Base-by-base conservation (phyloP, 345 rosid genomes). In the Salix koriyanagi region DNA sequence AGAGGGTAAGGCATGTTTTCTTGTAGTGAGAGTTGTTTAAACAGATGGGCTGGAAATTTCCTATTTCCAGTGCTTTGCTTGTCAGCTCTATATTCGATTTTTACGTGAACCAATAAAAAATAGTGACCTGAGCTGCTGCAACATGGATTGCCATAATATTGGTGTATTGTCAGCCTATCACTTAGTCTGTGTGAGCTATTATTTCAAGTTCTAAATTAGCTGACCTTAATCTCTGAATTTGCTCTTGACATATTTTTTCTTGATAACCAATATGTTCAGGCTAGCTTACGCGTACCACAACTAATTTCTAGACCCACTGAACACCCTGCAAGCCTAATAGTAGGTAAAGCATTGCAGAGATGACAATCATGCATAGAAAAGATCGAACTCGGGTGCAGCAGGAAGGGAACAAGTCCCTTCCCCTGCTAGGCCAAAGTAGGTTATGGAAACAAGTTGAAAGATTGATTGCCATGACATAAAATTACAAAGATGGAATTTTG, bases 271-370 rank as follows among this genome's bases (percentile, higher is more conserved):
- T 32, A 0, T 32, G 34, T 32, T 32, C 34, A 4, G 34, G 34
- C 34, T 32, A 32, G 34, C 0, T 32, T 32, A 32, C 0, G 34
- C 34, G 34, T 4, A 32, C 34, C 5, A 32, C 0, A 4, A 32
- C 0, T 32, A 32, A 32, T 32, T 32, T 0, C 0, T 32, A 0
- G 5, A 32, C 0, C 0, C 5, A 32, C 4, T 32, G 5, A 32
- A 32, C 0, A 32, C 34, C 2, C 0, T 32, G 0, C 5, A 32
- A 32, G 5, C 5, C 0, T 4, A 32, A 0, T 4, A 4, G 34
- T 0, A 32, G 5, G 5, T 32, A 32, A 32, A 0, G 0, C 5
- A 32, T 4, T 32, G 34, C 34, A 4, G 0, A 1, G 36, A 34
- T 34, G 36, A 34, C 6, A 34, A 4, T 4, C 5, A 34, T 34